phyloP scores from a whole-genome alignment of 2,329 filamentous ascomycete species.

The Tolypocladium tropicale region DNA sequence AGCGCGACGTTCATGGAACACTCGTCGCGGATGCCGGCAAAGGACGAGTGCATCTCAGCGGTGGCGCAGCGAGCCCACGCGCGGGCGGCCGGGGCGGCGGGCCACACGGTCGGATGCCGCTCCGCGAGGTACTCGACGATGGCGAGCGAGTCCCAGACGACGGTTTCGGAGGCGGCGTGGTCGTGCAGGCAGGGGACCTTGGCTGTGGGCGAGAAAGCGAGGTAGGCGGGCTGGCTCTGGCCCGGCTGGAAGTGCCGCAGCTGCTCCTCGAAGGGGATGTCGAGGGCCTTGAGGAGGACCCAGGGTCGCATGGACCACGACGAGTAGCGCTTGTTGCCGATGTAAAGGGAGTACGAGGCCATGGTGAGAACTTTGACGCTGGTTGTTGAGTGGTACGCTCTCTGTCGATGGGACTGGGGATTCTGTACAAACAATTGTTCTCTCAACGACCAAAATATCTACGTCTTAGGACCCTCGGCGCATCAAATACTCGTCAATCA shows the following conservation, averaged over 20 bases:
- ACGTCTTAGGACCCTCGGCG: too few species aligned
- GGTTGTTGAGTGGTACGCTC: too few species aligned
- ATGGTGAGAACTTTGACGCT: slow-evolving; percentile 16
- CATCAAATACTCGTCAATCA: too few species aligned
- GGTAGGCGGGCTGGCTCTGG: slow-evolving; percentile 21
- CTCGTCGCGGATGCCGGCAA: slow-evolving; percentile 27
- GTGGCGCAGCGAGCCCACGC: slow-evolving; percentile 32
- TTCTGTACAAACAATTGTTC: too few species aligned
- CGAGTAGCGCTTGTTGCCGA: slow-evolving; percentile 34
- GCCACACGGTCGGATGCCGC: slow-evolving; percentile 30
- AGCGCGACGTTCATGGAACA: slow-evolving; percentile 32
- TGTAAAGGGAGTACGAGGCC: slow-evolving; percentile 24
- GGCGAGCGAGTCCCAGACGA: slow-evolving; percentile 36
- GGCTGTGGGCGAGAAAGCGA: slow-evolving; percentile 26
- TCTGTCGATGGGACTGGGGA: too few species aligned
- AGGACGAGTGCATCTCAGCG: slow-evolving; percentile 37
- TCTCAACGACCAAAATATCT: background rate
- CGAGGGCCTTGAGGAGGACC: slow-evolving; percentile 32
- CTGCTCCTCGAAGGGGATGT: slow-evolving; percentile 30
- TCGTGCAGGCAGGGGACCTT: slow-evolving; percentile 32
- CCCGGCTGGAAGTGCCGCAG: slow-evolving; percentile 22
- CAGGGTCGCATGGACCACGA: slow-evolving; percentile 36
- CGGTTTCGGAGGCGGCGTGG: slow-evolving; percentile 10
- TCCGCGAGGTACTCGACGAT: slow-evolving; percentile 38
- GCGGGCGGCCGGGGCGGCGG: slow-evolving; percentile 23